Base-by-base conservation (phyloP, 2,329 filamentous ascomycete species). In the Aspergillus awamori region DNA sequence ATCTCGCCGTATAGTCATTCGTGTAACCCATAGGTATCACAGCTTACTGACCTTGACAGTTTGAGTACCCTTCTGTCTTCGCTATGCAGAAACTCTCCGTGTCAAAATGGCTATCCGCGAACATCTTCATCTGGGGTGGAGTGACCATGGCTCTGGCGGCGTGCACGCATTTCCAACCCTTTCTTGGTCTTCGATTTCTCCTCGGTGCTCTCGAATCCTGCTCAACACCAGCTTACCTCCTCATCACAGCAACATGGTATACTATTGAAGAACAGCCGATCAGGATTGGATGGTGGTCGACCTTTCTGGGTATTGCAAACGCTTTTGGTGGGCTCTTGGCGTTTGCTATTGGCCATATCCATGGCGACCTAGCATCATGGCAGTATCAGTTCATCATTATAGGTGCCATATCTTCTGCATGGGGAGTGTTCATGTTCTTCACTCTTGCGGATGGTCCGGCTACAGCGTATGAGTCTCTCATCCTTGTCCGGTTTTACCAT, bases 191-290 rank as follows among this genome's bases (percentile, higher is more conserved):
- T n/a, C 8, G 39, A n/a, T 43, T 43, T 15, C 3, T 43, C n/a
- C 8, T 43, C 2, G 26, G 26, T 6, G 49, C 26, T 17, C 13
- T 52, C n/a, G 49, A 33, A 8, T 52, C 49, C 3, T 52, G 49
- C 17, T 52, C 49, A 3, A 33, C 49, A 4, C 49, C 49, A 3
- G 28, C 49, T 3, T 52, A 52, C 22, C 49, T 52, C 58, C 62
- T 73, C 65, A 79, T 67, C 41, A 72, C 70, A 5, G 61, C 64
- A 26, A 64, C 63, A 67, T 70, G 63, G 61, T 70, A 70, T 51
- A 70, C 60, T 4, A 56, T 63, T 5, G 15, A 59, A 38, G 67
- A 69, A 39, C 68, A 70, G 55, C 69, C 47, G 65, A 66, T n/a
- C 53, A 57, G 4, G 17, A 52, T 52, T 10, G 49, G 49, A 8